Conservation (phyloP, 345 rosid species). For the Firmiana major region DNA sequence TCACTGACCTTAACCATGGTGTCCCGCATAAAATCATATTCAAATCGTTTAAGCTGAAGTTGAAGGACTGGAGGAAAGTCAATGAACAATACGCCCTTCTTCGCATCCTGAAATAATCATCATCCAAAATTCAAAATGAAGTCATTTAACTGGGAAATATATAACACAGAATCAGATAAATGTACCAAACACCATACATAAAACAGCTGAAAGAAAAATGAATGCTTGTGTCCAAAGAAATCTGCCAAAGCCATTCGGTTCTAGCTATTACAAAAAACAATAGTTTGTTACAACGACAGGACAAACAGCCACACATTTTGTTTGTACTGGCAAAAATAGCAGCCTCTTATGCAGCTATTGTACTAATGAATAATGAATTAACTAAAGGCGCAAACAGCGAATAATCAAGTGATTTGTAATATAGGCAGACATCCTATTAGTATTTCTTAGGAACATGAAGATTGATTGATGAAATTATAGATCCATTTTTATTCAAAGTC, state of each 20-base stretch:
- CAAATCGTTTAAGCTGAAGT: conserved; percentile 92
- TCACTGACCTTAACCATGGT: conserved; percentile 88
- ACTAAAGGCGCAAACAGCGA: neutral
- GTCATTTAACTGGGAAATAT: neutral
- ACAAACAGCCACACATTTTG: neutral
- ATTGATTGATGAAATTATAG: neutral
- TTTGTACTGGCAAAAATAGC: neutral
- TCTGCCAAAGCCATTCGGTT: conserved; percentile 1
- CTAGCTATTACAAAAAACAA: neutral
- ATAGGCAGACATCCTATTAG: neutral
- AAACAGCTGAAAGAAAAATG: neutral
- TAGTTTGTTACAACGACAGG: neutral
- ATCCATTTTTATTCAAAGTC: neutral
- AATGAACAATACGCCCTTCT: conserved; percentile 82
- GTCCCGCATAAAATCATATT: conserved; percentile 90
- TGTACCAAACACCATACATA: neutral
- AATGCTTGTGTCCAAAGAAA: neutral
- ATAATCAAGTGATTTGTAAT: neutral
- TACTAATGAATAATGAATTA: neutral
- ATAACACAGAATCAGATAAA: neutral
- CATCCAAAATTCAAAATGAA: conserved; percentile 11
- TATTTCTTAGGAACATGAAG: neutral
- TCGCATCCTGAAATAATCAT: conserved; percentile 72
- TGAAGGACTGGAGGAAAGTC: conserved; percentile 99
- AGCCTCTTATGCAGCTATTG: neutral